phyloP scores from a whole-genome alignment of 1,284 basidiomycete species.

The Tilletia indica region DNA sequence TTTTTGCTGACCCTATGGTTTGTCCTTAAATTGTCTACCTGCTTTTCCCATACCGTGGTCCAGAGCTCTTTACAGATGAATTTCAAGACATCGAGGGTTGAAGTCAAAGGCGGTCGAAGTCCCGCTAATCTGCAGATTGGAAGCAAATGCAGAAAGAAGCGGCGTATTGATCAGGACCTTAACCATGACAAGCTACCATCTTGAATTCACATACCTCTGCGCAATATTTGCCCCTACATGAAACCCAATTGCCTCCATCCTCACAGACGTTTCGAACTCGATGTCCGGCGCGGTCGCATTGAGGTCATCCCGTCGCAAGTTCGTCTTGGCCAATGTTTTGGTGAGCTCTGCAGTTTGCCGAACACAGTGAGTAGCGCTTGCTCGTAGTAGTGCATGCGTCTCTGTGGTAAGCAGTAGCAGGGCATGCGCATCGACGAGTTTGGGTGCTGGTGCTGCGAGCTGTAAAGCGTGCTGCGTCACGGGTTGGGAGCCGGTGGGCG shows the following conservation, averaged over 20 bases:
- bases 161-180: not conserved
- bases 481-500: slow-evolving; percentile 25
- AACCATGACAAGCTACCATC: not conserved
- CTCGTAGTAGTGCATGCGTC: slow-evolving; percentile 59
- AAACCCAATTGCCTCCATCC: slow-evolving; percentile 78
- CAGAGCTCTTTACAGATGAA: slow-evolving; percentile 96
- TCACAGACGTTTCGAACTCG: slow-evolving; percentile 68
- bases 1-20: slow-evolving; percentile 73
- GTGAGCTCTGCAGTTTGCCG: slow-evolving; percentile 56
- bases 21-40: slow-evolving; percentile 89
- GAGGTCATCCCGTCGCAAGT: slow-evolving; percentile 60
- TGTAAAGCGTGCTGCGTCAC: slow-evolving; percentile 42
- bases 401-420: slow-evolving; percentile 84
- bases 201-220: slow-evolving; percentile 66
- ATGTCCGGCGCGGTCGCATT: slow-evolving; percentile 61
- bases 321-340: slow-evolving; percentile 35
- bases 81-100: slow-evolving; percentile 86
- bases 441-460: slow-evolving; percentile 56
- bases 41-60: slow-evolving; percentile 82
- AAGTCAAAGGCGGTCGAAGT: slow-evolving; percentile 71
- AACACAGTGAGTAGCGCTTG: slow-evolving; percentile 25
- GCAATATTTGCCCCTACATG: slow-evolving; percentile 83
- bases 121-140: slow-evolving; percentile 66
- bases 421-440: slow-evolving; percentile 69
- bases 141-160: not conserved